These are phyloP conservation scores for Trichoderma pleuroti DNA, from an alignment of 2,329 filamentous ascomycete genomes.

Conservation along the genomic window DNA sequence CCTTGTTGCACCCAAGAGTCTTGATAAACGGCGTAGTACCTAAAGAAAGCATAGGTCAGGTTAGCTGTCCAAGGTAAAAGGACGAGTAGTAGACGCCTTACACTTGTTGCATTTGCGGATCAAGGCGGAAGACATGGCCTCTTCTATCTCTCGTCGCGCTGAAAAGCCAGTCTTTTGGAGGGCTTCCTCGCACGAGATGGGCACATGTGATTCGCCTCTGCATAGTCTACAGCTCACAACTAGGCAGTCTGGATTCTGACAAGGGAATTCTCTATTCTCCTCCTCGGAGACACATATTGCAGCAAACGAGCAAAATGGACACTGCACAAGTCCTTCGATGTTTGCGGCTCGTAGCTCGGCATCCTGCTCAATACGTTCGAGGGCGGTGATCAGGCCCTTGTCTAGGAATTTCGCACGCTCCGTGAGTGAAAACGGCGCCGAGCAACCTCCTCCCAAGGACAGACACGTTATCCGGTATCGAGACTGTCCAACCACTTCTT, in stretches of 20 bases:
- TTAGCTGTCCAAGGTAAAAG: constrained; percentile 21
- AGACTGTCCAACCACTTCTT: constrained; percentile 64
- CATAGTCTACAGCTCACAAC: constrained; percentile 67
- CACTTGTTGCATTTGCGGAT: constrained; percentile 72
- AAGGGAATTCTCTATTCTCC: constrained; percentile 69
- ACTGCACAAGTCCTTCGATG: constrained; percentile 69
- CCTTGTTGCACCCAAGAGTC: constrained; percentile 77
- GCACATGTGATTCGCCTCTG: constrained; percentile 65
- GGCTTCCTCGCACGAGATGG: constrained; percentile 66
- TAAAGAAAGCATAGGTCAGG: constrained; percentile 24
- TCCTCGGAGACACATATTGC: constrained; percentile 67
- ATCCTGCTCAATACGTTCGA: constrained; percentile 70
- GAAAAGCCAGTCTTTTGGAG: constrained; percentile 57
- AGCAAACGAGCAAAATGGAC: constrained; percentile 79
- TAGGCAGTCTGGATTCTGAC: constrained; percentile 62
- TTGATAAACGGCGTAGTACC: constrained; percentile 76
- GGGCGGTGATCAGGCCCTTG: constrained; percentile 53
- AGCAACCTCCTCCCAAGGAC: constrained; percentile 63
- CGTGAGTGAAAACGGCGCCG: constrained; percentile 53
- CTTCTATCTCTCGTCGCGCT: constrained; percentile 67
- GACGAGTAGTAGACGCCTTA: constrained; percentile 25
- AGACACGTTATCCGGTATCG: constrained; percentile 69
- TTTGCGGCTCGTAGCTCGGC: constrained; percentile 65
- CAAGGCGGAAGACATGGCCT: constrained; percentile 77
- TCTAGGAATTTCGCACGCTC: constrained; percentile 58